Base-by-base conservation (phyloP, 2,329 filamentous ascomycete species). In the Ceratocystis eucalypticola region DNA sequence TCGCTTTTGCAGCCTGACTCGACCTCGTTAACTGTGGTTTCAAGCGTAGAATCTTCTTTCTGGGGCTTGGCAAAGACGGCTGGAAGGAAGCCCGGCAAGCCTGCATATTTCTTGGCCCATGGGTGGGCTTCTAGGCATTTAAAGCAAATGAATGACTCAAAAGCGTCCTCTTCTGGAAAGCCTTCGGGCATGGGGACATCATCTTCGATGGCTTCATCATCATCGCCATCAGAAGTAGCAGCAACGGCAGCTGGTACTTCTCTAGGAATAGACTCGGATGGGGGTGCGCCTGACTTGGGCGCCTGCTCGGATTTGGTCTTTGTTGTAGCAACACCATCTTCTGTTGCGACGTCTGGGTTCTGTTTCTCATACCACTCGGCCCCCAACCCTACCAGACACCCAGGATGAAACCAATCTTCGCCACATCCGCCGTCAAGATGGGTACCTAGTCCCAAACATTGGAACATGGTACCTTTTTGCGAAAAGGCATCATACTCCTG, bases 401-500 rank as follows among this genome's bases (percentile, higher is more conserved):
- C 91, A 0, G 93, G 91, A 77, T 97, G 93, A 82, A 91, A 97
- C 93, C 93, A 97, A 73, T 97, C 93, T 77, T 97, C 93, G 12
- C 93, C 93, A 75, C 93, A 97, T 3, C 92, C 93, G 17, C 92
- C 92, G 1, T 87, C 86, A 70, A 93, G 88, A 12, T 83, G 80
- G 0, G 85, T 88, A 0, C 91, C 91, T 0, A 97, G 78, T 0
- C 93, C 93, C 1, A 97, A 75, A 73, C 94, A 99, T 75, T 99
- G 94, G 71, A 95, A 99, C 94, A 99, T 99, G 48, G 92, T 97
- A 0, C 93, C 93, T 71, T 93, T 95, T 74, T 99, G 91, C 73
- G 89, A 81, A 61, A 93, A 84, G 0, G 93, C 85, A 73, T 96
- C 88, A 73, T 99, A 99, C 68, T 92, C 85, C 72, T 92, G 88